Conservation (phyloP, 257 asterid species). For the Sherardia arvensis region DNA sequence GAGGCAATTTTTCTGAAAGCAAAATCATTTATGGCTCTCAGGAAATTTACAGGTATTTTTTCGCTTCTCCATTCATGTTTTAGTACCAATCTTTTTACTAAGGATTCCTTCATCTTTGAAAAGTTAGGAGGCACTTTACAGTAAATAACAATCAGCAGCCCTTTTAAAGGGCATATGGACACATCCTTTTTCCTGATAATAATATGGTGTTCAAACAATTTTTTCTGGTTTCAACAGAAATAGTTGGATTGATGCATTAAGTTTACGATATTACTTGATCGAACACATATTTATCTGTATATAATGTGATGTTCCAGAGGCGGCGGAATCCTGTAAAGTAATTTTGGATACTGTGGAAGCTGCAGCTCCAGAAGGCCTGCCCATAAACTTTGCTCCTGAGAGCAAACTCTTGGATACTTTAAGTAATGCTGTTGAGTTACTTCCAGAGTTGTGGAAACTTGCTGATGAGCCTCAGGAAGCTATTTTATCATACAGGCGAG, state of each 20-base stretch:
- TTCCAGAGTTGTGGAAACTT: slow-evolving; percentile 72
- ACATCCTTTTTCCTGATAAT: background rate
- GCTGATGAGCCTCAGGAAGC: slow-evolving; percentile 57
- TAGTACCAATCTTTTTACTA: background rate
- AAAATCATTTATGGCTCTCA: slow-evolving; percentile 68
- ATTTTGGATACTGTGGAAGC: slow-evolving; percentile 77
- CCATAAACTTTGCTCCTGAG: slow-evolving; percentile 49
- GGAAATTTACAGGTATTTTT: slow-evolving; percentile 76
- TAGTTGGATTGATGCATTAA: background rate
- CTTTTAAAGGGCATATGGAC: background rate
- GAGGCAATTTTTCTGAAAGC: slow-evolving; percentile 91
- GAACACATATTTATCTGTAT: background rate
- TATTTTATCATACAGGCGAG: slow-evolving; percentile 59
- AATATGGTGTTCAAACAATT: background rate
- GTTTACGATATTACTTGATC: background rate
- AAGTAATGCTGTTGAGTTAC: slow-evolving; percentile 73
- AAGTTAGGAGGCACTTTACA: background rate
- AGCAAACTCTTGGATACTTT: slow-evolving; percentile 59
- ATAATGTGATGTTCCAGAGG: slow-evolving; percentile 42
- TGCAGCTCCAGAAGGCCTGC: slow-evolving; percentile 61
- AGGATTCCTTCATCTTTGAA: background rate
- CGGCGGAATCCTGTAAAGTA: slow-evolving; percentile 73
- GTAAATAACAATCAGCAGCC: background rate
- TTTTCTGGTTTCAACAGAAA: background rate
- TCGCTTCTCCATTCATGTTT: slow-evolving; percentile 7